Base-by-base conservation (phyloP, 176 grass and related monocot species). In the Leersia perrieri region DNA sequence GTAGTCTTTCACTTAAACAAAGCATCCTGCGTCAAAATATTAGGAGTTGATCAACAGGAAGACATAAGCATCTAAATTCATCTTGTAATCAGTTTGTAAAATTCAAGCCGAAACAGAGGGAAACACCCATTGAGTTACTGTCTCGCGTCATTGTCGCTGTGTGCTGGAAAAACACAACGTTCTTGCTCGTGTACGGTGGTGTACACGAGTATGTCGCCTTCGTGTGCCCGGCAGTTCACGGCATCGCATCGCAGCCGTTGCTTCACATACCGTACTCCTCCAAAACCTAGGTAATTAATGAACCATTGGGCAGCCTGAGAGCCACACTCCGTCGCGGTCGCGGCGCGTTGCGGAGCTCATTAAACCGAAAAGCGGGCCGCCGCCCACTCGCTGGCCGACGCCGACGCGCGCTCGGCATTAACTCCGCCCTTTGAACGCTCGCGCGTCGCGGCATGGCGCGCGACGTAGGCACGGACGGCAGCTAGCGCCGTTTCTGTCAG, bases 341-440 rank as follows among this genome's bases (percentile, higher is more conserved):
- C 41, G 7, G 60, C 5, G 38, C 9, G 23, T 33, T 7, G 63
- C 77, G 33, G 57, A 33, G 14, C 7, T 29, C 60, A 60, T 66
- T 41, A 73, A 65, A 57, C 57, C 42, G 1, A 34, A 80, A 82
- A 87, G 63, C 5, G 49, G 10, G 49, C 49, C 49, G 51, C 51
- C 20, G 15, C 47, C 9, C 33, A 7, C 22, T 29, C 0, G 60
- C 62, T 16, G 15, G 35, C 66, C 18, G 72, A 58, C 63, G 11
- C 25, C 33, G 72, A 58, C 73, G 79, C 7, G 66, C 72, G 26
- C 6, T 60, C 45, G 5, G 28, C 63, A 72, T 71, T 70, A 63
- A 82, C 78, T 25, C 51, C 29, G 47, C 51, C 36, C 28, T 76
- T 76, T 71, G 85, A 87, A 57, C 73, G 28, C 33, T 61, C 22